Evolutionary conservation across 192 early-diverging fungal genomes (phyloP), one percentile per base, ranked within the genome.

Genomic region (Backusella australiensis): DNA sequence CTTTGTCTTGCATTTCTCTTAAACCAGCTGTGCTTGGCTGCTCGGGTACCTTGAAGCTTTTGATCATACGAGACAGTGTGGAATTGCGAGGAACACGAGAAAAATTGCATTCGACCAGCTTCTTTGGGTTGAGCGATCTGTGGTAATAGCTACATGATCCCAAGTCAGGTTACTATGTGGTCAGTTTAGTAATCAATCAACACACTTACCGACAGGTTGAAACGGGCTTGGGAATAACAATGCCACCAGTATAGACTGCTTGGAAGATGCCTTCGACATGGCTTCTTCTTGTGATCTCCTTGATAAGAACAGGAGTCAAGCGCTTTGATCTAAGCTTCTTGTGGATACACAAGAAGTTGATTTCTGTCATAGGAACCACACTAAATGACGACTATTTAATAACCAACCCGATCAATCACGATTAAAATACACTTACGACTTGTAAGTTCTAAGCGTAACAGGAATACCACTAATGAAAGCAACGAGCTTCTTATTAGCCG

Each of bases 341-440:
- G 84, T 97, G 96, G 26, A 98, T 85, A 80, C 97, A 98, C 75
- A 99, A 83, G 77, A 97, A 99, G 88, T 99, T 99, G 89, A 99
- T 99, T 80, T 98, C 98, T 2, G 95, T 95, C 85, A 99, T 88
- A 19, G 83, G 76, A 72, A 90, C 90, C 8, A 82, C 80, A 74
- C 87, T 88, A 53, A 69, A 69, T 34, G 21, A 53, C 21, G 41
- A 12, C 14, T 6, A 14, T 67, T 41, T 52, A 36, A 49, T 19
- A 41, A 36, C 52, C 19, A 21, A 44, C 46, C 19, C 46, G 3
- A 19, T 17, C 46, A 19, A 32, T 6, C n/a, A 29, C 29, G 4
- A 29, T 14, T 63, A 26, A 56, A 34, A 34, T 19, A 4, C 12
- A 79, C 89, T 79, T 85, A 93, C 93, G 81, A 87, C 66, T 89